Conservation (phyloP, 805 yeast species). For the Myxozyma udenii region DNA sequence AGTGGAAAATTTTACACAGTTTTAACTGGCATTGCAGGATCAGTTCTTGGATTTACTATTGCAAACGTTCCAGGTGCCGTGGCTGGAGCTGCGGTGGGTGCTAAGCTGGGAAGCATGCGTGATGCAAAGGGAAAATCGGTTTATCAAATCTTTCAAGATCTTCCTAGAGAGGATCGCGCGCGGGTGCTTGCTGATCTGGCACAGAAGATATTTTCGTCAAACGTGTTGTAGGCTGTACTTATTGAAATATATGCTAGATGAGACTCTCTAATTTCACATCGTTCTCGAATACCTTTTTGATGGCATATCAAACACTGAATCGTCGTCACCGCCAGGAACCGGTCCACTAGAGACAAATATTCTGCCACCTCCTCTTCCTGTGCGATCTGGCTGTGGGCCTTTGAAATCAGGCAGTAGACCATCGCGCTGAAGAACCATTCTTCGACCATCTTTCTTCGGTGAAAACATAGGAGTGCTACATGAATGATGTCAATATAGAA, state of each 20-base stretch:
- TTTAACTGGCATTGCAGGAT: conserved; percentile 27
- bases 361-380: conserved; percentile 6
- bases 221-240: neutral
- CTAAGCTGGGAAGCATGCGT: conserved; percentile 29
- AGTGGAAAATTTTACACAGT: conserved; percentile 13
- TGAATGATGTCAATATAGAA: neutral
- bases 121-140: conserved; percentile 30
- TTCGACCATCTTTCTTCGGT: conserved; percentile 12
- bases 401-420: conserved; percentile 6
- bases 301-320: neutral
- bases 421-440: conserved; percentile 3
- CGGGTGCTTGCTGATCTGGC: conserved; percentile 22
- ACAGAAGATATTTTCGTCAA: conserved; percentile 8
- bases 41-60: conserved; percentile 31
- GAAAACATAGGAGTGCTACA: conserved; percentile 10
- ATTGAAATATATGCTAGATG: neutral
- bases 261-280: neutral
- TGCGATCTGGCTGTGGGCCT: conserved; percentile 8
- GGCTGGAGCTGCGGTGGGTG: conserved; percentile 31
- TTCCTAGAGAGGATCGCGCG: conserved; percentile 25
- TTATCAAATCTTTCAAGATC: conserved; percentile 26
- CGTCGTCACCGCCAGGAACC: neutral
- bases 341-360: conserved; percentile 1
- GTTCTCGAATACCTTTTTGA: neutral
- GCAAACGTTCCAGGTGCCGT: conserved; percentile 33